phyloP scores from a whole-genome alignment of 352 stramenopile genomes.

The Pelagophyceae sp. region DNA sequence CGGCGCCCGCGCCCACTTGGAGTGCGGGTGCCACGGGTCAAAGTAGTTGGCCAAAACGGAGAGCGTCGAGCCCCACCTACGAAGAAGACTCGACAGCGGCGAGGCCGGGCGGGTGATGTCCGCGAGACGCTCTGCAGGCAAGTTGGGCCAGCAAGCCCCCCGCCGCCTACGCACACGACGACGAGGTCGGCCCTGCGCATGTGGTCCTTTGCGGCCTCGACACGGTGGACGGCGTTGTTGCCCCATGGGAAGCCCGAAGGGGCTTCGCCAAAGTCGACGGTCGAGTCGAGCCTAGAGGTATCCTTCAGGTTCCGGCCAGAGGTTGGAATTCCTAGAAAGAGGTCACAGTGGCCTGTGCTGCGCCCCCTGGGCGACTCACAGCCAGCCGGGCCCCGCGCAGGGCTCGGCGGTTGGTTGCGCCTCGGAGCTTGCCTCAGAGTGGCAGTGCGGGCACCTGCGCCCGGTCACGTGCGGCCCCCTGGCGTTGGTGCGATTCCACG shows the following conservation, averaged over 20 bases:
- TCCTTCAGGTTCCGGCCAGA: too few species aligned
- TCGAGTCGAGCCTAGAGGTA: background rate
- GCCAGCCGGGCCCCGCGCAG: too few species aligned
- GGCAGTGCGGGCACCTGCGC: background rate
- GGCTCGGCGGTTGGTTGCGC: background rate
- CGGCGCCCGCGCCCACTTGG: background rate
- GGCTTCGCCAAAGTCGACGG: constrained; percentile 3
- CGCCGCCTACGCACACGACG: background rate
- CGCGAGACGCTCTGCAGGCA: too few species aligned
- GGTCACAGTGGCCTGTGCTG: too few species aligned
- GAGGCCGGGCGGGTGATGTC: too few species aligned
- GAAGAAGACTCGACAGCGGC: too few species aligned
- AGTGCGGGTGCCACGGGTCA: background rate
- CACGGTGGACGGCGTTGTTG: background rate
- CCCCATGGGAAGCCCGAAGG: background rate
- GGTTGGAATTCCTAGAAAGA: too few species aligned
- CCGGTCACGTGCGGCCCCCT: background rate
- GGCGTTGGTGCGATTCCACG: background rate
- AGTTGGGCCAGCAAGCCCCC: background rate
- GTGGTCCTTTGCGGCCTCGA: background rate
- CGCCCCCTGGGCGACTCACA: too few species aligned
- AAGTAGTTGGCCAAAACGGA: background rate
- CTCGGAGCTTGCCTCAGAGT: background rate
- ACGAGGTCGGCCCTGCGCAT: background rate
- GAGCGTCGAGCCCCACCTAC: background rate